Evolutionary conservation across 192 early-diverging fungal species (phyloP), one percentile per base, ranked within the genome.

Genomic region (Backusella australiensis): DNA sequence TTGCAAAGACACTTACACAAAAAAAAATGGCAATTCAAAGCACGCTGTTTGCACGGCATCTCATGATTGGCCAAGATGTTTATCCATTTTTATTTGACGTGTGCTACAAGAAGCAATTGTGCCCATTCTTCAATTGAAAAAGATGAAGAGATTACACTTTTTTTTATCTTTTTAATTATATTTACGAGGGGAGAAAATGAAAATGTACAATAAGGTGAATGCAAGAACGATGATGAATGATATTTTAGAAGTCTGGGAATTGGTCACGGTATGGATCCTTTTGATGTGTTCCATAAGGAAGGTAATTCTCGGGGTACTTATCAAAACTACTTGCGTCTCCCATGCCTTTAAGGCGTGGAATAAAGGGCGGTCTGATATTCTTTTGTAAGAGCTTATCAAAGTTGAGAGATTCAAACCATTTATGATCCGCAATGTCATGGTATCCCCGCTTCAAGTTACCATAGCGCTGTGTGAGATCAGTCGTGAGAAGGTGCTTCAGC

Each of bases 391-490:
- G 34, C 36, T 72, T 56, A n/a, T 72, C 9, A 39, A 77, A 77
- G 21, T 77, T 70, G 80, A 86, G 91, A 4, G 59, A 36, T 6
- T 39, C 76, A 66, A 96, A 96, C 94, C 94, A 96, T 79, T 86
- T 80, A 78, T 96, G 95, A n/a, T 86, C 80, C 73, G 92, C 93
- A 69, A 96, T 87, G 75, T 96, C 95, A 32, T 84, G 88, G 36
- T 89, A 83, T 21, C 94, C 95, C 71, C 84, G 89, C 73, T 92
- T 91, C 69, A 96, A 81, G 72, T 96, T 96, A 34, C 95, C 95
- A 56, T 95, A 89, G 15, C 95, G 89, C 78, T 90, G 90, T 32
- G 91, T 90, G 32, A 91, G 81, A 82, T 96, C 94, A 1, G 92
- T 85, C 2, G 92, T 94, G 44, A 96, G 83, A 29, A 96, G 84